Evolutionary conservation across 2,329 filamentous ascomycete genomes (phyloP).

Genomic region (Coniochaeta sp.): DNA sequence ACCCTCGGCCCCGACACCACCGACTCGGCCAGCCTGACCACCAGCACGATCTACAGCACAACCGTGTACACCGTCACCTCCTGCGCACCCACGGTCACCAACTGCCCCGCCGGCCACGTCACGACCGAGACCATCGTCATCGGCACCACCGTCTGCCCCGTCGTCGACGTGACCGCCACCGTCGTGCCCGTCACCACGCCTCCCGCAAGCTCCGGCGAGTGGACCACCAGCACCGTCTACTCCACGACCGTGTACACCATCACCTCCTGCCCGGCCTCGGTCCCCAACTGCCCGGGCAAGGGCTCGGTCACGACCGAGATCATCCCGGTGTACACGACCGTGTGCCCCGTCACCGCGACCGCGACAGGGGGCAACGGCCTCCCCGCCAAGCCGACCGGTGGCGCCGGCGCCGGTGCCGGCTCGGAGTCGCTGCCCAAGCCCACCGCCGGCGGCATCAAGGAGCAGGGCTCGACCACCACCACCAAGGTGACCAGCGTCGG

Average conservation of each 20-base stretch:
- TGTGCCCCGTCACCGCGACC: conserved; percentile 1
- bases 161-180: not conserved
- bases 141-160: conserved; percentile 9
- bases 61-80: conserved; percentile 6
- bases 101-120: conserved; percentile 11
- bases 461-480: not conserved
- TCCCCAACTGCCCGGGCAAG: conserved; percentile 7
- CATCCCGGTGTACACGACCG: conserved; percentile 9
- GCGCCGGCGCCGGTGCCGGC: not conserved
- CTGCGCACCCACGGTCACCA: conserved; percentile 4
- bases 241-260: conserved; percentile 6
- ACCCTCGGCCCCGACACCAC: too few species aligned
- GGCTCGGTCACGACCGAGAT: conserved; percentile 12
- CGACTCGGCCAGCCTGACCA: not conserved
- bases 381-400: not conserved
- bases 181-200: not conserved
- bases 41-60: conserved; percentile 3
- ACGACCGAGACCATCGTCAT: conserved; percentile 12
- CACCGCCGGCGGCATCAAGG: not conserved
- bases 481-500: not conserved
- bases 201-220: not conserved
- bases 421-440: not conserved
- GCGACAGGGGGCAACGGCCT: not conserved
- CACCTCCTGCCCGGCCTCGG: conserved; percentile 3
- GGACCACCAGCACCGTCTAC: conserved; percentile 6